phyloP scores from a whole-genome alignment of 1,284 basidiomycete genomes.

The Vanrija pseudolonga region DNA sequence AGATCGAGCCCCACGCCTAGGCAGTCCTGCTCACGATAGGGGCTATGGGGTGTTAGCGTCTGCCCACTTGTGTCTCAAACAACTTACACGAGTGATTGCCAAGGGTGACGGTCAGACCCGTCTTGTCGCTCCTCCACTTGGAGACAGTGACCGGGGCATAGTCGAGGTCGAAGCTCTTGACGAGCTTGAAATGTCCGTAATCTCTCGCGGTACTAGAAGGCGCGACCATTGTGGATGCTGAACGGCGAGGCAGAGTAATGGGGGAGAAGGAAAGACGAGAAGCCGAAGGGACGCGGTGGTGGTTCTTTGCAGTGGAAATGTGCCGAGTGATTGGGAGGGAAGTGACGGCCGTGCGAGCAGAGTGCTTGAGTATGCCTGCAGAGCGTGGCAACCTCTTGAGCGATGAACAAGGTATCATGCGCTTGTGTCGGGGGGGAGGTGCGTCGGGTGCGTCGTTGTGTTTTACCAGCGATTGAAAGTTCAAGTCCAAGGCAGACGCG shows the following conservation, averaged over 20 bases:
- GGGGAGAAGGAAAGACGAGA: background rate
- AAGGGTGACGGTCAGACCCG: constrained; percentile 51
- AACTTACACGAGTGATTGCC: constrained; percentile 68
- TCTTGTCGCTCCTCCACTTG: constrained; percentile 49
- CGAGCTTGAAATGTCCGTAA: constrained; percentile 44
- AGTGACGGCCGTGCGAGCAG: no score
- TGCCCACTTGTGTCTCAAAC: no score
- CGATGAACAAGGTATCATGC: background rate
- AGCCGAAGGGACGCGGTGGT: no score
- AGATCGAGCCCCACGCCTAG: background rate
- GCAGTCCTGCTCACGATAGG: constrained; percentile 29
- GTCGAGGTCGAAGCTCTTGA: constrained; percentile 41
- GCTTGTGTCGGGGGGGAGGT: background rate
- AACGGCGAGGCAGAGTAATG: background rate
- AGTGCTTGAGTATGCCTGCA: no score
- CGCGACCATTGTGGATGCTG: constrained; percentile 6
- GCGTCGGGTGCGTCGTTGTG: no score
- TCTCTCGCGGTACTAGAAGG: constrained; percentile 14
- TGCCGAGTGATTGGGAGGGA: no score
- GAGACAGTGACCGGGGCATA: constrained; percentile 46
- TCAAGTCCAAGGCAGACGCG: no score
- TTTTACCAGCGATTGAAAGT: no score
- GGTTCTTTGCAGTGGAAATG: no score
- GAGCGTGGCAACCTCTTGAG: background rate
- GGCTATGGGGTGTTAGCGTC: constrained; percentile 10